Evolutionary conservation across 2,329 filamentous ascomycete species (phyloP), one percentile per base, ranked within the genome.

Genomic region (Penicillium verrucosum): DNA sequence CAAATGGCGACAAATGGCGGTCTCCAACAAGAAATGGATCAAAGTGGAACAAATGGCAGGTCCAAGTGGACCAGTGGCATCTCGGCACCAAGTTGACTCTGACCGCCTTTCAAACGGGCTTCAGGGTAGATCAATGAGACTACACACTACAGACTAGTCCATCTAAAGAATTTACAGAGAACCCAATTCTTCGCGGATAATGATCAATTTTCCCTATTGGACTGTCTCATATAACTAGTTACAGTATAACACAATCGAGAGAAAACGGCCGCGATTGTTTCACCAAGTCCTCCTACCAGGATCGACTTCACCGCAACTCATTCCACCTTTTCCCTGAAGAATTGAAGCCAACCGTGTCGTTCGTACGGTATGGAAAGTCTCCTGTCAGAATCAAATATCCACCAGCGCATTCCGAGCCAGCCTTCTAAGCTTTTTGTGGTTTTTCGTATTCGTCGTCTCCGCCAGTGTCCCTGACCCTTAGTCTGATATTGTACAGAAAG

Each of bases 371-470:
- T 60, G 61, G 56, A 60, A 36, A 54, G 37, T 49, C 46, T 54
- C 51, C 54, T 55, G 46, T 45, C 40, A 53, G 49, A 57, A 56
- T 55, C 27, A 47, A 45, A 49, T 21, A 57, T 54, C 43, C 55
- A 49, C 44, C 55, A 57, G 27, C 44, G 51, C 51, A 45, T 48
- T 49, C 51, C 45, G 53, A 56, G 36, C 51, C 62, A 63, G 56
- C 61, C 59, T 60, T 66, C 64, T 66, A 66, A 61, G 62, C 59
- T 63, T 66, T 62, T 65, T 61, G 63, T 57, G 61, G 61, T 58
- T 63, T 65, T 60, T 63, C 58, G 57, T 63, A 59, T 53, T 54
- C 50, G 41, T 51, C 45, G 46, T 46, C 51, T 57, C 54, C 43
- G 47, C 29, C 55, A 25, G 10, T 36, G 29, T 58, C 57, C 56